Evolutionary conservation across 1,284 basidiomycete genomes (phyloP).

Genomic region (Moesziomyces sp.): DNA sequence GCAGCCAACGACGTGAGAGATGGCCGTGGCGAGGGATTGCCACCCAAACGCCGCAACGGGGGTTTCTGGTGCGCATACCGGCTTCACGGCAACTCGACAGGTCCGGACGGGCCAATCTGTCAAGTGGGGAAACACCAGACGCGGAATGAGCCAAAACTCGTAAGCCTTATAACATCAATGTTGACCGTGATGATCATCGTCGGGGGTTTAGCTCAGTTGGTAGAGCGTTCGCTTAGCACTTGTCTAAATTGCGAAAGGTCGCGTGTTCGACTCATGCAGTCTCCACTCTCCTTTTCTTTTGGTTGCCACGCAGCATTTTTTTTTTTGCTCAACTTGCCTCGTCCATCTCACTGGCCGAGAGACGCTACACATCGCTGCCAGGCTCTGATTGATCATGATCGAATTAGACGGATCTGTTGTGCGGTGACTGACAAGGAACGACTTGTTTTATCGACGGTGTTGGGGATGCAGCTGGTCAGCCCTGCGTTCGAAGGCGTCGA

Average conservation of each 20-base stretch:
- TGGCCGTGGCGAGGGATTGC: too few species aligned
- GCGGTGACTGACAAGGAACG: too few species aligned
- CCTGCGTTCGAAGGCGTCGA: constrained; percentile 87
- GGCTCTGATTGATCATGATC: too few species aligned
- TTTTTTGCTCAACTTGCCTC: background rate
- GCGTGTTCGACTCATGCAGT: constrained; percentile 59
- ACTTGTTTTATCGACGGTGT: background rate
- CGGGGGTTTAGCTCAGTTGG: constrained; percentile 59
- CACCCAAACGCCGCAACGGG: background rate
- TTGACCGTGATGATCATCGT: too few species aligned
- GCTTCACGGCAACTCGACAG: background rate
- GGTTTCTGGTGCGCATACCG: background rate
- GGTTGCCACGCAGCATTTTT: background rate
- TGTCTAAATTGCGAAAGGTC: constrained; percentile 51
- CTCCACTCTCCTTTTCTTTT: constrained; percentile 28
- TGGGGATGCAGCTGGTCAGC: constrained; percentile 65
- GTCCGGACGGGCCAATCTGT: constrained; percentile 17
- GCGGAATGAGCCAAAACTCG: too few species aligned
- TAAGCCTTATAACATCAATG: too few species aligned
- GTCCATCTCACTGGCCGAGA: too few species aligned
- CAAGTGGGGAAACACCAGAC: background rate
- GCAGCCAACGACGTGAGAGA: too few species aligned
- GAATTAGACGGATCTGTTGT: too few species aligned
- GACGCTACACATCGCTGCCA: too few species aligned
- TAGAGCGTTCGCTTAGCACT: constrained; percentile 59